Conservation (phyloP, 345 rosid genomes). For the Euphorbia lathyris region DNA sequence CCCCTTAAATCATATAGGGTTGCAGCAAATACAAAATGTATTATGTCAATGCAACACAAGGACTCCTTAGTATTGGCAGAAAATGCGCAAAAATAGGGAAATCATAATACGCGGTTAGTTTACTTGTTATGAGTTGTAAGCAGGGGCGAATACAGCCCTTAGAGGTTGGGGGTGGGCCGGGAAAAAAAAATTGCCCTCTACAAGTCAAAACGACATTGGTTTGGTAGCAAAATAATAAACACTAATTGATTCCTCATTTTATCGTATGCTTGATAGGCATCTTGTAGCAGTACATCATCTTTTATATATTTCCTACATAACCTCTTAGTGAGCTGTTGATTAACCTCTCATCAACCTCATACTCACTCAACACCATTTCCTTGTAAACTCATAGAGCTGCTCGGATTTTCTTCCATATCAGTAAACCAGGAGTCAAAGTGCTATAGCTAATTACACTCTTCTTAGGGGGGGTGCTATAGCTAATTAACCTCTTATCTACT, state of each 20-base stretch:
- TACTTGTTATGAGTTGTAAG: not conserved
- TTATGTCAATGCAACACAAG: not conserved
- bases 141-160: too few species aligned
- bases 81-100: not conserved
- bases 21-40: not conserved
- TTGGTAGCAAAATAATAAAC: too few species aligned
- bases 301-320: slow-evolving; percentile 37
- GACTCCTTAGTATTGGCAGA: not conserved
- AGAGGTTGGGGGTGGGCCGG: too few species aligned
- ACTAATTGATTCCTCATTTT: slow-evolving; percentile 45
- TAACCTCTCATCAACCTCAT: slow-evolving; percentile 40
- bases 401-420: slow-evolving; percentile 46
- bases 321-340: slow-evolving; percentile 41
- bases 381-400: slow-evolving; percentile 36
- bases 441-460: slow-evolving; percentile 50
- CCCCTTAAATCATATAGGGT: not conserved
- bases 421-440: slow-evolving; percentile 48
- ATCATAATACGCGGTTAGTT: not conserved
- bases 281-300: slow-evolving; percentile 33
- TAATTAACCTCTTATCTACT: too few species aligned
- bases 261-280: slow-evolving; percentile 42
- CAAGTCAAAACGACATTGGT: too few species aligned
- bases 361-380: slow-evolving; percentile 45
- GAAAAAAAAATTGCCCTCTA: too few species aligned
- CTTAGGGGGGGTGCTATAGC: too few species aligned